Evolutionary conservation across 75 land plant genomes (phyloP).

Genomic region (Pinus tabuliformis): DNA sequence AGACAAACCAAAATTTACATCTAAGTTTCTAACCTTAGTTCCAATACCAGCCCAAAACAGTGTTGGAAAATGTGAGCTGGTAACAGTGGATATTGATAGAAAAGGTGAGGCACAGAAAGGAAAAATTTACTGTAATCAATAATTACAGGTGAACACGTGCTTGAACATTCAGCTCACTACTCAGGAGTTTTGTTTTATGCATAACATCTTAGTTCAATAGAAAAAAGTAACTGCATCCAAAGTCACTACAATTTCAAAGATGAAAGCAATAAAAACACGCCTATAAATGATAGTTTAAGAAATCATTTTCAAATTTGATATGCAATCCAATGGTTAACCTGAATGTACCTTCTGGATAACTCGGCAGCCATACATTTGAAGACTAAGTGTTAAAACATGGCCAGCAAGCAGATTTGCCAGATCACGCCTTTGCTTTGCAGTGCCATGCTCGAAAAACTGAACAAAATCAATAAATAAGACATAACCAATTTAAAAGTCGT

Average conservation of each 20-base stretch:
- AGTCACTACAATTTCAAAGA: conserved; percentile 21
- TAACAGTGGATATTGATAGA: no score
- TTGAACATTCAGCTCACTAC: no score
- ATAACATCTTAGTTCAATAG: conserved; percentile 16
- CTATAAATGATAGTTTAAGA: conserved; percentile 22
- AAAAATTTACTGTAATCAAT: no score
- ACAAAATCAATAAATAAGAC: not conserved
- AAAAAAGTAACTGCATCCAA: not conserved
- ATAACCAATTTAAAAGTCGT: not conserved
- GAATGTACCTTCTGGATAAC: conserved; percentile 75
- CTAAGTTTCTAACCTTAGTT: no score
- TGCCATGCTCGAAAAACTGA: conserved; percentile 87
- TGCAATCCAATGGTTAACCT: not conserved
- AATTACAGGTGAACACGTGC: no score
- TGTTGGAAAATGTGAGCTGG: not conserved
- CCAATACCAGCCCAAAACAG: not conserved
- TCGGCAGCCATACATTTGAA: conserved; percentile 89
- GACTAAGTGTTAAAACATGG: conserved; percentile 69
- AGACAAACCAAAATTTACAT: no score
- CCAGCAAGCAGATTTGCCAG: conserved; percentile 59
- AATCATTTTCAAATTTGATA: not conserved
- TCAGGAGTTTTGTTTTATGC: conserved; percentile 14
- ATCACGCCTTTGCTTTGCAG: conserved; percentile 48
- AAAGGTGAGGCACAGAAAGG: no score
- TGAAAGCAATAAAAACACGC: conserved; percentile 22